phyloP scores from a whole-genome alignment of 768 basidiomycete genomes.

The Naematelia aurantialba region DNA sequence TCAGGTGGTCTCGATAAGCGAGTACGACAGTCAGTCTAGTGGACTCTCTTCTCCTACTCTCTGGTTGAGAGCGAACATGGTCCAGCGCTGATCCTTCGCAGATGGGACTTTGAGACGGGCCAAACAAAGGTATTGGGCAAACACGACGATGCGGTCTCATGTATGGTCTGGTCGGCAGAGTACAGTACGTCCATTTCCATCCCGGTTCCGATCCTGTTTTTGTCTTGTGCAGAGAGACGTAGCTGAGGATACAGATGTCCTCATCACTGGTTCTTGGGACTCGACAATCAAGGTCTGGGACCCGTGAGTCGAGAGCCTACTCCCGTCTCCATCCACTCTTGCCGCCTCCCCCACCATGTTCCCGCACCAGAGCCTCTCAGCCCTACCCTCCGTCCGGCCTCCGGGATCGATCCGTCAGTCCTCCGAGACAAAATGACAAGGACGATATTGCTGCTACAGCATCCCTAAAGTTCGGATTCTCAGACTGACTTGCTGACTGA shows the following conservation, averaged over 20 bases:
- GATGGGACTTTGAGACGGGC: slow-evolving; percentile 73
- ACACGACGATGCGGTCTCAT: slow-evolving; percentile 74
- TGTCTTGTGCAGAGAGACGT: not conserved
- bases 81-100: slow-evolving; percentile 47
- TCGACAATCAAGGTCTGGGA: slow-evolving; percentile 85
- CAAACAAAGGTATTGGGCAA: slow-evolving; percentile 70
- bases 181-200: slow-evolving; percentile 56
- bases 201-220: not conserved
- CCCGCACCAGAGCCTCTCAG: not conserved
- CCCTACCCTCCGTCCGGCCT: too few species aligned
- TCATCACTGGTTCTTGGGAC: slow-evolving; percentile 92
- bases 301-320: slow-evolving; percentile 44
- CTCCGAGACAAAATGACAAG: too few species aligned
- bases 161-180: slow-evolving; percentile 66
- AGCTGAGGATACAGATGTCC: slow-evolving; percentile 55
- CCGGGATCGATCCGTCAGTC: too few species aligned
- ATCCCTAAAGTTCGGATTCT: not conserved
- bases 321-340: not conserved
- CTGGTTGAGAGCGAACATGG: too few species aligned
- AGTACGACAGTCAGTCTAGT: slow-evolving; percentile 67
- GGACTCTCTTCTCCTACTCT: too few species aligned
- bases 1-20: slow-evolving; percentile 84
- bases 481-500: slow-evolving; percentile 30
- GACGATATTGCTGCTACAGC: not conserved
- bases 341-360: not conserved